Base-by-base conservation (phyloP, 768 basidiomycete species). In the Lactarius trivialis region DNA sequence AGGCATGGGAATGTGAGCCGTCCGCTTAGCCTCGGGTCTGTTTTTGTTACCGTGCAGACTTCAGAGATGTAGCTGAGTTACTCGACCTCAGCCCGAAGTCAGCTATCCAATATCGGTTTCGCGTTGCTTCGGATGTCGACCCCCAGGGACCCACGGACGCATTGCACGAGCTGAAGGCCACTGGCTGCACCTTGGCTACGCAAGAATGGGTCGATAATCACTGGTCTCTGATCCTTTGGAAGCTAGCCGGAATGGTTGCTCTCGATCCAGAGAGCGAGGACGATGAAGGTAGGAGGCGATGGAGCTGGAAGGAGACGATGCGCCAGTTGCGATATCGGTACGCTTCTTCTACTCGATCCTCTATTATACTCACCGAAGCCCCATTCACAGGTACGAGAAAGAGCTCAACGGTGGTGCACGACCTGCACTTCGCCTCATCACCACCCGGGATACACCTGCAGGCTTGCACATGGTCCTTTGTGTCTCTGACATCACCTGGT, bases 181-280 rank as follows among this genome's bases (percentile, higher is more conserved):
- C 70, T 9, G 90, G 88, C 0, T 94, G 92, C 65, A 71, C 69
- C 2, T 78, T 92, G 26, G 89, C 83, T 2, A 89, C 85, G 8
- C 77, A 84, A 65, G 73, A 78, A 26, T 99, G 97, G 97, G 85
- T 97, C 1, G 82, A 89, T 55, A 98, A 98, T 68, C 94, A 97
- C 68, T 99, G 93, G 91, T 73, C 76, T 11, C 74, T 94, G 50
- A 84, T 98, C 33, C 79, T 99, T 3, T 99, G 97, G 97, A 99
- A 99, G 75, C 74, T 97, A 24, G 92, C 93, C 3, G 89, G 91
- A 14, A 84, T 93, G 81, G 87, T 85, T 1, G 77, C 80, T 37
- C 78, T 93, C 1, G 85, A 91, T 61, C 93, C 94, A 4, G 72
- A 79, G 28, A 75, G 77, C 43, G 85, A 85, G 69, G 70, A 63